Conservation (phyloP, 129 eudicot genomes). For the Deinandra increscens region DNA sequence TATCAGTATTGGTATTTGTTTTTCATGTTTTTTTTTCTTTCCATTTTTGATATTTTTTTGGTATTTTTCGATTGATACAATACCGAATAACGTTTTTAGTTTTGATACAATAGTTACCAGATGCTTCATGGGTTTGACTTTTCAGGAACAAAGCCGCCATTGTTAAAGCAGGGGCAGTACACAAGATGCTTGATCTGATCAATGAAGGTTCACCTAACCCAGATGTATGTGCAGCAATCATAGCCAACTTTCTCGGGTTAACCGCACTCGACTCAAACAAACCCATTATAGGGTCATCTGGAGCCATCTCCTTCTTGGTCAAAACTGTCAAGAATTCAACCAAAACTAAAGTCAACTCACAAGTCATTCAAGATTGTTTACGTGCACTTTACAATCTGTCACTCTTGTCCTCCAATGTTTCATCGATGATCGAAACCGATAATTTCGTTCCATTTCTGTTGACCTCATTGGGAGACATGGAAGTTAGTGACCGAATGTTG, state of each 20-base stretch:
- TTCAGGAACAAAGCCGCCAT: conserved; percentile 92
- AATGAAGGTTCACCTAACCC: conserved; percentile 24
- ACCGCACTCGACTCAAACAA: conserved; percentile 81
- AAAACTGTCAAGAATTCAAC: conserved; percentile 35
- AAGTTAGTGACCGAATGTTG: conserved; percentile 67
- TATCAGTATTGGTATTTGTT: too few species aligned
- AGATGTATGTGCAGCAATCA: conserved; percentile 54
- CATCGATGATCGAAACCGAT: conserved; percentile 50
- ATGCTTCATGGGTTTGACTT: too few species aligned
- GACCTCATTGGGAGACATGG: conserved; percentile 57
- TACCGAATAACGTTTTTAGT: too few species aligned
- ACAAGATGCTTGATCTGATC: conserved; percentile 75
- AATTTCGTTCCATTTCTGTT: conserved; percentile 46
- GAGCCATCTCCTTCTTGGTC: conserved; percentile 71
- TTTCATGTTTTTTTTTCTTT: too few species aligned
- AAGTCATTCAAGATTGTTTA: conserved; percentile 65
- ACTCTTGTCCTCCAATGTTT: conserved; percentile 51
- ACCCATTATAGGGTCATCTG: conserved; percentile 78
- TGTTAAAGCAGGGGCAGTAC: conserved; percentile 85
- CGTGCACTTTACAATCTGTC: conserved; percentile 80
- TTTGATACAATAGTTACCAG: too few species aligned
- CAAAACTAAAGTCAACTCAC: conserved; percentile 30
- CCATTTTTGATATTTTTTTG: too few species aligned
- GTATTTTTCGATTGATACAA: too few species aligned
- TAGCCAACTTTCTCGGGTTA: conserved; percentile 84